Evolutionary conservation across 345 rosid species (phyloP), one percentile per base, ranked within the genome.

Genomic region (Populus simonii): DNA sequence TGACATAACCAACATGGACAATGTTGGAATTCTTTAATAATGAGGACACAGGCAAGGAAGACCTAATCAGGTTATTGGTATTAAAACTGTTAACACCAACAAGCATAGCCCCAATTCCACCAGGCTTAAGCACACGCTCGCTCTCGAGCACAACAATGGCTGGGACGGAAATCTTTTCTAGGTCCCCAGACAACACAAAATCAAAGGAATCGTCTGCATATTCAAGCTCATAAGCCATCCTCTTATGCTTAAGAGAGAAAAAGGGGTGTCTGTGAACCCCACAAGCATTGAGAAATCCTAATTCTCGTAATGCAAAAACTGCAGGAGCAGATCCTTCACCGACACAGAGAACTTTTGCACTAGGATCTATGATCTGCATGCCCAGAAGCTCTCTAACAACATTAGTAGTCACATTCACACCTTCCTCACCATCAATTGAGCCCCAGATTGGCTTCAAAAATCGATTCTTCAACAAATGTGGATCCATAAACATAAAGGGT

Each of bases 81-180:
- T 85, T 88, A 31, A 86, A 86, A 23, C 87, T 84, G 61, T 79
- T 74, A 53, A 67, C 80, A 29, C 88, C 81, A 7, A 92, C 88
- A 73, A 95, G 97, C 89, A 93, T 83, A 51, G 96, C 96, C 29
- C 94, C 98, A 9, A 85, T 81, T 67, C 97, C 99, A n/a, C 92
- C 92, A 0, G 93, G 98, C 66, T 63, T 86, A 74, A 93, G 90
- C 33, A 95, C 82, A 7, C 97, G 98, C 85, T 93, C 99, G 16
- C 90, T 88, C 84, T 93, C 98, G 16, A 91, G 90, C 83, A 95
- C 94, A 16, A 93, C 91, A 11, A 90, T 74, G 3, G 92, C 97
- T 81, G 97, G 94, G 76, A 90, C 94, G 13, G 91, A 80, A 62
- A 89, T 86, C 61, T 80, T 85, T 29, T 92, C 90, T 13, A 88